These are phyloP conservation scores for Nicotiana tomentosiformis DNA, from an alignment of 257 asterid genomes.

Conservation along the genomic window DNA sequence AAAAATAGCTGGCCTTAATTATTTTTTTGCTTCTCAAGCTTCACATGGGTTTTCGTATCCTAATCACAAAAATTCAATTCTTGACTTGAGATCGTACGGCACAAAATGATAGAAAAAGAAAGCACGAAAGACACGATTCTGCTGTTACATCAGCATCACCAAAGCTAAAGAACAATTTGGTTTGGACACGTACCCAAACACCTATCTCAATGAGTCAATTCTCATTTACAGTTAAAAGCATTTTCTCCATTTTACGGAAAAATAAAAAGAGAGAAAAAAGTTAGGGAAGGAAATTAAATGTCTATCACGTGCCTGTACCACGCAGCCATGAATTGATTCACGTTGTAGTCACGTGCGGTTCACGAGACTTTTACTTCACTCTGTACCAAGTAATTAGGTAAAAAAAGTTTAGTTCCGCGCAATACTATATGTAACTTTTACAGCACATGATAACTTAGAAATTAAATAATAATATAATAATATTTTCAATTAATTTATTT, in stretches of 20 bases:
- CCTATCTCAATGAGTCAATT: neutral
- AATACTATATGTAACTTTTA: too few species aligned
- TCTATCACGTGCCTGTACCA: constrained; percentile 6
- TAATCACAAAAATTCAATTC: neutral
- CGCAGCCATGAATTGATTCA: neutral
- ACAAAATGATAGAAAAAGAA: neutral
- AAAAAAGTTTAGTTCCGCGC: neutral
- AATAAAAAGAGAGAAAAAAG: neutral
- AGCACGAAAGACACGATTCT: neutral
- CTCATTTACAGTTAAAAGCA: neutral
- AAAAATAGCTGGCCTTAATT: neutral
- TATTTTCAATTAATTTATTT: neutral
- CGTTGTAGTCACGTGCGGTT: neutral
- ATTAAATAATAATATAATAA: neutral
- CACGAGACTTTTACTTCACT: neutral
- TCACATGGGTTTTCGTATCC: neutral
- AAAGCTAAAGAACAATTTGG: neutral
- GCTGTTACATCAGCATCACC: constrained; percentile 3
- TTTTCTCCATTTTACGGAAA: neutral
- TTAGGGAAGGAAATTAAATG: neutral
- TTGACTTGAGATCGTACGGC: neutral
- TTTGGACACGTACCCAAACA: neutral
- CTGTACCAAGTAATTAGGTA: neutral
- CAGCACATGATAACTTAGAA: neutral
- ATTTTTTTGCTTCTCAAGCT: neutral